A percentile compares a stretch with the other conserved stretches of the same genome.
phyloP scores from a whole-genome alignment of 345 rosid species.

The Melastoma malabathricum region DNA sequence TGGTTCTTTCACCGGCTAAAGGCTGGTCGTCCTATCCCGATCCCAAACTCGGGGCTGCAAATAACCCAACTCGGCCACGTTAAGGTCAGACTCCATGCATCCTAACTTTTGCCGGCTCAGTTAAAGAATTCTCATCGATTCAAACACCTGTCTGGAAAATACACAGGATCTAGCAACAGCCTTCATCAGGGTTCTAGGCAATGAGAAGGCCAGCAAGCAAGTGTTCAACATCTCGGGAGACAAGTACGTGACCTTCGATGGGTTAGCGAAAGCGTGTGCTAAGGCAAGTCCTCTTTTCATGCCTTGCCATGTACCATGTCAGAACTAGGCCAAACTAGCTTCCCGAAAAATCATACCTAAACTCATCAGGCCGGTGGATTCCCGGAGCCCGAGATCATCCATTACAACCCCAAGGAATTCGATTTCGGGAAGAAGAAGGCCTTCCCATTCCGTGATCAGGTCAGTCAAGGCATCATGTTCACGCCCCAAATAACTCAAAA shows the following conservation, averaged over 20 bases:
- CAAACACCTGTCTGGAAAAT: conserved; percentile 5
- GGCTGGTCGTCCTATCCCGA: conserved; percentile 87
- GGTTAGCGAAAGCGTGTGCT: conserved; percentile 88
- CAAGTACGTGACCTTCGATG: conserved; percentile 79
- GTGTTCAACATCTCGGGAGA: conserved; percentile 92
- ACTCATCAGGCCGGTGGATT: conserved; percentile 73
- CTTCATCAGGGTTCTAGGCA: conserved; percentile 61
- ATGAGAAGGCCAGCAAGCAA: conserved; percentile 75
- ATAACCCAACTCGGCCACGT: conserved; percentile 91
- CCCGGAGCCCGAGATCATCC: conserved; percentile 86
- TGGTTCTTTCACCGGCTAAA: conserved; percentile 97
- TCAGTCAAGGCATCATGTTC: no score
- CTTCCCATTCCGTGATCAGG: conserved; percentile 98
- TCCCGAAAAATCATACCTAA: neutral
- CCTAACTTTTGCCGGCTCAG: neutral
- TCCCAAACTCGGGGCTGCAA: conserved; percentile 77
- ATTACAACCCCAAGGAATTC: conserved; percentile 79
- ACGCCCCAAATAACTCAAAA: no score
- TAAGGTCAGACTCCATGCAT: conserved; percentile 33
- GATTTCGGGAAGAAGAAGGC: conserved; percentile 97
- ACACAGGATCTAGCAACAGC: conserved; percentile 81
- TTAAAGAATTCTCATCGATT: no score
- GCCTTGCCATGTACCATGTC: neutral
- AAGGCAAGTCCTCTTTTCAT: conserved; percentile 41
- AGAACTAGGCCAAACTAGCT: neutral